Conservation (phyloP, 1,284 basidiomycete species). For the Bondarzewia mesenterica region DNA sequence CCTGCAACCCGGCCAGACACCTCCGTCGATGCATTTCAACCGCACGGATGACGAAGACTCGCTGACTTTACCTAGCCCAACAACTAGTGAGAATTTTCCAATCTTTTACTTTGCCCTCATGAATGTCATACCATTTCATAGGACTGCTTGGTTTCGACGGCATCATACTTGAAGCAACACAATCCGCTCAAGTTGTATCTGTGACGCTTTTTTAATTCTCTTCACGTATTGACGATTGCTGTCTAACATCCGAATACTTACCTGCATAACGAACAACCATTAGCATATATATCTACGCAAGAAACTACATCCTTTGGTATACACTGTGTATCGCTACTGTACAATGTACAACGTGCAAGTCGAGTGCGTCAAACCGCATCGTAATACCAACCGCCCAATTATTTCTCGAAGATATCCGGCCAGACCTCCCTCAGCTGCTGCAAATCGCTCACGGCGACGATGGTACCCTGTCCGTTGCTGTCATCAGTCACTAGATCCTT, state of each 20-base stretch:
- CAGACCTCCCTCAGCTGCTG: constrained; percentile 62
- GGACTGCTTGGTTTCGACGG: constrained; percentile 77
- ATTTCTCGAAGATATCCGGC: constrained; percentile 52
- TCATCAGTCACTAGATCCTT: constrained; percentile 23
- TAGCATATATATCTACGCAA: not conserved
- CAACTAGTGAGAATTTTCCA: constrained; percentile 47
- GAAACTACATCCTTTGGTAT: not conserved
- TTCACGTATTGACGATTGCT: not conserved
- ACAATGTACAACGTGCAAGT: not conserved
- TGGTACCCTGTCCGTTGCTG: constrained; percentile 24
- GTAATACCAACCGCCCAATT: not conserved
- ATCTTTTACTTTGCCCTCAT: constrained; percentile 5
- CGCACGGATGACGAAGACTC: constrained; percentile 75
- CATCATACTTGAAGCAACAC: constrained; percentile 73
- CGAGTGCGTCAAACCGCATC: not conserved
- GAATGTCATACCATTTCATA: constrained; percentile 18
- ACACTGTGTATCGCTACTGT: not conserved
- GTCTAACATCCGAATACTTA: not conserved
- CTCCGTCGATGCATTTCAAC: constrained; percentile 81
- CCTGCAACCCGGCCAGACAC: constrained; percentile 56
- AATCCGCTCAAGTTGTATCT: constrained; percentile 65
- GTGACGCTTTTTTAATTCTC: constrained; percentile 57
- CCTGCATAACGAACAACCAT: not conserved
- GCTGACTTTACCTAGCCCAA: constrained; percentile 61
- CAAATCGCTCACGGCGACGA: constrained; percentile 41